phyloP scores from a whole-genome alignment of 192 early-diverging fungal species.

The Irineochytrium annulatum region DNA sequence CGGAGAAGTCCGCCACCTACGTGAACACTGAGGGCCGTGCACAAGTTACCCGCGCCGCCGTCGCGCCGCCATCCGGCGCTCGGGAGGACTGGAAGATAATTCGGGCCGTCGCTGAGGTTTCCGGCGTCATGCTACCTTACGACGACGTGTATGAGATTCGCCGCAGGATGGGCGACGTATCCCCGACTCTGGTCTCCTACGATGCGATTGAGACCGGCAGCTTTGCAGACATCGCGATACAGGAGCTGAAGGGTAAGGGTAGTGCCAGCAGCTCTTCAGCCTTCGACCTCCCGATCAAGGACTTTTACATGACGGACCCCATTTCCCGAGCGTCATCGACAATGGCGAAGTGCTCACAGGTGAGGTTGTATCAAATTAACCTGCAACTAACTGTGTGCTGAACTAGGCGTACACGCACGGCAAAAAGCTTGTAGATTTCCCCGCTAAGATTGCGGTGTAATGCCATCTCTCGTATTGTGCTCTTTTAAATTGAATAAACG shows the following conservation, averaged over 20 bases:
- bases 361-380: conserved; percentile 9
- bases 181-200: conserved; percentile 75
- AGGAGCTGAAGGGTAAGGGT: conserved; percentile 34
- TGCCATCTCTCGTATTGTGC: too few species aligned
- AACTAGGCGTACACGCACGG: conserved; percentile 22
- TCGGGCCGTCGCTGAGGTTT: conserved; percentile 90
- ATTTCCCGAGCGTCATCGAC: conserved; percentile 89
- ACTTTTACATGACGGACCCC: conserved; percentile 94
- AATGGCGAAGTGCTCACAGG: conserved; percentile 91
- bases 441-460: not conserved
- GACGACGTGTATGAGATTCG: conserved; percentile 80
- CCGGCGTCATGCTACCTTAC: conserved; percentile 81
- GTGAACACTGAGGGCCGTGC: conserved; percentile 97
- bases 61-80: conserved; percentile 79
- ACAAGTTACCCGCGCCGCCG: conserved; percentile 89
- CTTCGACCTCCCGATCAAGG: conserved; percentile 66
- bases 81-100: conserved; percentile 99
- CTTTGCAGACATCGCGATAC: conserved; percentile 63
- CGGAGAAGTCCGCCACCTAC: conserved; percentile 92
- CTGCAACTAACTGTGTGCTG: too few species aligned
- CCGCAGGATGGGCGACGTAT: conserved; percentile 81
- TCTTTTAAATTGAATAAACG: too few species aligned
- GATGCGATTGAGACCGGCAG: conserved; percentile 54
- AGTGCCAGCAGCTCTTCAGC: conserved; percentile 26
- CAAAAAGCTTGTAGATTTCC: conserved; percentile 1